Base-by-base conservation (phyloP, 2,329 filamentous ascomycete species). In the Aspergillus sp. region DNA sequence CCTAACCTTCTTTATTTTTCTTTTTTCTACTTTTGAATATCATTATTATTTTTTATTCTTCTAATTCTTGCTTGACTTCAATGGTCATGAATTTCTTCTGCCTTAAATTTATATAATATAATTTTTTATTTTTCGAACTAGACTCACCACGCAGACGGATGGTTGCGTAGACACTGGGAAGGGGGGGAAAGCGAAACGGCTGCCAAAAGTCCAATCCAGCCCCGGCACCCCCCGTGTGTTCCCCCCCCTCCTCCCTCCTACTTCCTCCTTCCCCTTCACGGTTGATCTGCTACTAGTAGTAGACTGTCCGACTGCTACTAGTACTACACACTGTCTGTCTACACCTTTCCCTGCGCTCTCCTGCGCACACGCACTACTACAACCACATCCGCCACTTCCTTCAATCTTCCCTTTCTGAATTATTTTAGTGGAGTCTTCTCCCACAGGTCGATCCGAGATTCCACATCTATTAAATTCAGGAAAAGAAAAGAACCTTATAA, bases 111-210 rank as follows among this genome's bases (percentile, higher is more conserved):
- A 15, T 36, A 36, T 36, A 15, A 36, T 36, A 13, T 13, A 13
- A 13, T 13, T 15, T 59, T 51, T 54, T 57, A 65, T 57, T 63
- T 62, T 45, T 55, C 48, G 32, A 57, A 52, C 38, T 55, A 32
- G 52, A 43, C 19, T 21, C n/a, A 55, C 36, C n/a, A 55, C 30
- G 52, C 52, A 52, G 61, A 57, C 66, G 64, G 68, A 65, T 68
- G 62, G 61, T 67, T 71, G 70, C 65, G 67, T 70, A 64, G 58
- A 55, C 55, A 58, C 28, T 19, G 47, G 59, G 60, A 56, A 55
- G 58, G 61, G 59, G 55, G 32, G 32, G 38, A 59, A 43, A 49
- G 53, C 45, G 59, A 59, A 63, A 63, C 55, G 50, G 61, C 61
- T 50, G 55, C 58, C 57, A 60, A 50, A 50, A 56, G 41, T 28